Evolutionary conservation across 176 grass and related monocot genomes (phyloP).

Genomic region (Pontederia crassipes): DNA sequence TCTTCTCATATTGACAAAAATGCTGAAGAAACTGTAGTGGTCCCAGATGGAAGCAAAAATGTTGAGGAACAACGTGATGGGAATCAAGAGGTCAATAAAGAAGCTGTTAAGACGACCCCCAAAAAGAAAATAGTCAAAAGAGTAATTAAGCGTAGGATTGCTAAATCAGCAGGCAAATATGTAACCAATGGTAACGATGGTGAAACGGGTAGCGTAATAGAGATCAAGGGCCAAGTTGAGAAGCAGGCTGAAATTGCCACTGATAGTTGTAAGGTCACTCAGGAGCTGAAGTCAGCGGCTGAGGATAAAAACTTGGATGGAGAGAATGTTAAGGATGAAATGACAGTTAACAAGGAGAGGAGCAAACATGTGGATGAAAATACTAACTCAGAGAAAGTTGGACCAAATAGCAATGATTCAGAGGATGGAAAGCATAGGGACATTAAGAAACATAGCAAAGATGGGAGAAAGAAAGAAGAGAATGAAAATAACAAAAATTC

Average conservation of each 20-base stretch:
- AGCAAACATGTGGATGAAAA: slow-evolving; percentile 7
- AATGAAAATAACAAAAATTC: slow-evolving; percentile 51
- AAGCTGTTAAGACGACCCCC: slow-evolving; percentile 41
- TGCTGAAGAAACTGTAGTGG: slow-evolving; percentile 10
- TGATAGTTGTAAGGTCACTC: slow-evolving; percentile 31
- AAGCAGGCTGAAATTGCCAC: slow-evolving; percentile 30
- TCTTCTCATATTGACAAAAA: slow-evolving; percentile 32
- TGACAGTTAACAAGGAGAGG: slow-evolving; percentile 21
- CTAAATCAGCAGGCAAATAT: slow-evolving; percentile 28
- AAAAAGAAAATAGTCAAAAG: slow-evolving; percentile 96
- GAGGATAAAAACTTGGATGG: slow-evolving; percentile 29
- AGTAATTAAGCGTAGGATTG: slow-evolving; percentile 73
- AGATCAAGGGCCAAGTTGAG: slow-evolving; percentile 26
- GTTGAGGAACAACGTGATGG: slow-evolving; percentile 28
- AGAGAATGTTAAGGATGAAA: slow-evolving; percentile 40
- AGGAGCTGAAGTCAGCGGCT: background rate
- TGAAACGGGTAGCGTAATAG: slow-evolving; percentile 35
- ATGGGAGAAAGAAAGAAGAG: slow-evolving; percentile 38
- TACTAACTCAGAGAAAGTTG: slow-evolving; percentile 14
- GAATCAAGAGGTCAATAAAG: slow-evolving; percentile 16
- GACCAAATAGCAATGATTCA: slow-evolving; percentile 20
- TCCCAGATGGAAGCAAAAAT: slow-evolving; percentile 27
- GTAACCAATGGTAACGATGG: slow-evolving; percentile 17
- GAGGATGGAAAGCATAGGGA: slow-evolving; percentile 36
- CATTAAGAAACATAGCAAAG: slow-evolving; percentile 33